Conservation (phyloP, 1,284 basidiomycete species). For the Singerocomus inundabilis region DNA sequence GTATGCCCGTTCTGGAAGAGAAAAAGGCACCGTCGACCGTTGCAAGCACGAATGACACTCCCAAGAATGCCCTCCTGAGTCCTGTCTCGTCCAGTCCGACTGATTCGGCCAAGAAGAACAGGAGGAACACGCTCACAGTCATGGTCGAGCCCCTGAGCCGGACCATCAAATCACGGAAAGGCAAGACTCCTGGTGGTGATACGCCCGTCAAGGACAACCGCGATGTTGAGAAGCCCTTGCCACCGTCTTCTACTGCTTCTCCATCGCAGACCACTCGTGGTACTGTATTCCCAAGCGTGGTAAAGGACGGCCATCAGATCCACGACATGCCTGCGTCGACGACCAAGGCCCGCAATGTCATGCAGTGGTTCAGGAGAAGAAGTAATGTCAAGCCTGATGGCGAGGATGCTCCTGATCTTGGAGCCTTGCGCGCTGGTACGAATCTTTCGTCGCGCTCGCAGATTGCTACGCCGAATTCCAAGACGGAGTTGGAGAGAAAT, state of each 20-base stretch:
- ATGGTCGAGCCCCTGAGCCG: slow-evolving; percentile 77
- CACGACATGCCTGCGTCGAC: slow-evolving; percentile 60
- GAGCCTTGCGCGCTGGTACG: slow-evolving; percentile 19
- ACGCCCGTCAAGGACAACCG: slow-evolving; percentile 35
- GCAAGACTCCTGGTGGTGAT: slow-evolving; percentile 37
- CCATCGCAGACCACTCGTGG: slow-evolving; percentile 26
- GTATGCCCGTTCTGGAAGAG: slow-evolving; percentile 20
- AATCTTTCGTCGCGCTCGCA: slow-evolving; percentile 29
- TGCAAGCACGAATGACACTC: slow-evolving; percentile 5
- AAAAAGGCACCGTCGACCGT: slow-evolving; percentile 15
- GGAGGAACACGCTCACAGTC: slow-evolving; percentile 78
- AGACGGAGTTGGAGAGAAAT: slow-evolving; percentile 22
- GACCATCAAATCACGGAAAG: slow-evolving; percentile 51
- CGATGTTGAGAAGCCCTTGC: slow-evolving; percentile 35
- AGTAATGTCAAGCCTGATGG: slow-evolving; percentile 54
- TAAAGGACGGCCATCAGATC: slow-evolving; percentile 28
- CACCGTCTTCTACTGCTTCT: slow-evolving; percentile 29
- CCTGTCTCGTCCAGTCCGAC: slow-evolving; percentile 30
- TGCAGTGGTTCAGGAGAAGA: slow-evolving; percentile 78
- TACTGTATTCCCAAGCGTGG: slow-evolving; percentile 28
- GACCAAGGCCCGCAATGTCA: slow-evolving; percentile 72
- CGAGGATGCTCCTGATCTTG: slow-evolving; percentile 31
- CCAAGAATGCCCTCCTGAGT: slow-evolving; percentile 36
- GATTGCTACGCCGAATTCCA: slow-evolving; percentile 31
- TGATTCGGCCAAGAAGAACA: slow-evolving; percentile 47